phyloP scores from a whole-genome alignment of 1,284 basidiomycete species.

The Amylostereum chailletii region DNA sequence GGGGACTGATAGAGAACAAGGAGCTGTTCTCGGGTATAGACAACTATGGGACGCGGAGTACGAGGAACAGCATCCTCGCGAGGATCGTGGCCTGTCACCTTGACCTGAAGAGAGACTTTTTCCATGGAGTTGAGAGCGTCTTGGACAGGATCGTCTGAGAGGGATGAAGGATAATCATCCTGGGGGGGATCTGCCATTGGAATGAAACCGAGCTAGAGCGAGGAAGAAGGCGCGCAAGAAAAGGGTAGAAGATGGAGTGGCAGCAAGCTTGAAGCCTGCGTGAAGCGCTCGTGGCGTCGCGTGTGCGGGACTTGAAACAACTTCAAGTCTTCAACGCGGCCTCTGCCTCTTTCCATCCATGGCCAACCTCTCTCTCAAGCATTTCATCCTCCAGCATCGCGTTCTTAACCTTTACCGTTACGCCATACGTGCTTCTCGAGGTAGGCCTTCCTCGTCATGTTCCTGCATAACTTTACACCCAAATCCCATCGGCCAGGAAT shows the following conservation, averaged over 20 bases:
- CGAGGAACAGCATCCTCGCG: conserved; percentile 20
- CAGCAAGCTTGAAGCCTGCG: too few relatives aligned
- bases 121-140: conserved; percentile 25
- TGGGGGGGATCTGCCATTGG: neutral
- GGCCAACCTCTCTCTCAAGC: conserved; percentile 40
- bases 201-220: neutral
- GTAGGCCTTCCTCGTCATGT: conserved; percentile 26
- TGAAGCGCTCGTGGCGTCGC: too few relatives aligned
- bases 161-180: conserved; percentile 1
- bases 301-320: too few relatives aligned
- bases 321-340: too few relatives aligned
- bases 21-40: conserved; percentile 61
- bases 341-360: too few relatives aligned
- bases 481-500: conserved; percentile 38
- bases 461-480: conserved; percentile 7
- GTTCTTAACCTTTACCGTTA: conserved; percentile 55
- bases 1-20: conserved; percentile 67
- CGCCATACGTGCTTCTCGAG: conserved; percentile 57
- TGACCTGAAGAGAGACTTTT: conserved; percentile 27
- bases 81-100: conserved; percentile 17
- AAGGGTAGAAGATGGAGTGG: too few relatives aligned
- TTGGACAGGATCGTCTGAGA: conserved; percentile 16
- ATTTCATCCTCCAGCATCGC: conserved; percentile 62
- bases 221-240: too few relatives aligned
- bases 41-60: conserved; percentile 35